A percentile compares a stretch with the other conserved stretches of the same genome.
phyloP scores from a whole-genome alignment of 139 green algal species.

The Eudorina sp. region DNA sequence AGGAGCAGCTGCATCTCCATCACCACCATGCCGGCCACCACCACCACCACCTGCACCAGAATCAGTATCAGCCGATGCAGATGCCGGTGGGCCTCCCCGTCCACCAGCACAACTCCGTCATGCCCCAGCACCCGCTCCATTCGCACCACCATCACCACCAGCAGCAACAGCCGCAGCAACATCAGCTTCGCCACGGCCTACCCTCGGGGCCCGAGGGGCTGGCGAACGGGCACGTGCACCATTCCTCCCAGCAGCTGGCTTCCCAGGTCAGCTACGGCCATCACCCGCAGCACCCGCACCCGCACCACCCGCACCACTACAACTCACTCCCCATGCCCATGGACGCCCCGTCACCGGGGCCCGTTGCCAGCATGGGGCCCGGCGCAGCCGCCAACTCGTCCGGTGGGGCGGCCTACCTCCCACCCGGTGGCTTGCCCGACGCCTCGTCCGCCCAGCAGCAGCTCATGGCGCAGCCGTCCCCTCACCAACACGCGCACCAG shows the following conservation, averaged over 20 bases:
- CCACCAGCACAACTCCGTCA: constrained; percentile 3
- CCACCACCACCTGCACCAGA: neutral
- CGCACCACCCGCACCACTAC: constrained; percentile 2
- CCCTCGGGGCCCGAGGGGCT: neutral
- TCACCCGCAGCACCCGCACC: constrained; percentile 2
- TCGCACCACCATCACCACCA: neutral
- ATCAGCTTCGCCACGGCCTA: neutral
- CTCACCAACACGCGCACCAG: neutral
- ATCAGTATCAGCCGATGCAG: neutral
- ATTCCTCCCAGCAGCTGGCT: neutral
- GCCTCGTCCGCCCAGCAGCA: neutral
- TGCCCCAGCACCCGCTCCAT: neutral
- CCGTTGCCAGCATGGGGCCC: neutral
- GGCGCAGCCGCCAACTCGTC: neutral
- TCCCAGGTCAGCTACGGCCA: neutral
- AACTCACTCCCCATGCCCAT: neutral
- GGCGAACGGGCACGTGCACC: constrained; percentile 13
- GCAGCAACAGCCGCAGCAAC: neutral
- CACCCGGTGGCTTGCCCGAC: neutral
- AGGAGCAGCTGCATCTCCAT: constrained; percentile 2
- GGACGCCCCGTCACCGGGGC: neutral
- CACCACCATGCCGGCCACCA: neutral
- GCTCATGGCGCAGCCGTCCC: neutral
- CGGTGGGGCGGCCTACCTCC: neutral
- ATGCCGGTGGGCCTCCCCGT: neutral